Base-by-base conservation (phyloP, 1,139 yeast genomes). In the Nematodospora anomalae region DNA sequence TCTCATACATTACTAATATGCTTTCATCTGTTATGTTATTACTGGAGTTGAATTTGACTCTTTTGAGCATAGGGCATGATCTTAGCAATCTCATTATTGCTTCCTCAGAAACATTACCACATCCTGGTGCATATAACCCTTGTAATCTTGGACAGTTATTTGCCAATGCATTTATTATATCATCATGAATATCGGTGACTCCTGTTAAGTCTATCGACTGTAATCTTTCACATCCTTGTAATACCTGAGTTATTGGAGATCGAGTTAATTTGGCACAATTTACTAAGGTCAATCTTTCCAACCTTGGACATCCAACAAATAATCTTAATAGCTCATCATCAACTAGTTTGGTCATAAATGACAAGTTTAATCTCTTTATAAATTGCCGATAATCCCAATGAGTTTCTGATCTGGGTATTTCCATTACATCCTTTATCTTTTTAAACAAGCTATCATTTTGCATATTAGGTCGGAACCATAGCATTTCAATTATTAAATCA, bases 181-280 rank as follows among this genome's bases (percentile, higher is more conserved):
- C 79, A 62, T 90, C 96, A 43, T 71, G 76, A 36, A 71, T 67
- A 46, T 74, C 79, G 28, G 72, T 73, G n/a, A 88, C 83, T n/a
- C 94, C 92, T 0, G 96, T 83, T 50, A 92, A 72, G 62, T 92
- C 98, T 34, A 92, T 83, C 28, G 95, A 85, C 57, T 87, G 95
- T 41, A 92, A 64, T 46, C 79, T 72, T 43, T 73, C 74, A 59
- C 96, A 88, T 24, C 79, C 77, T 37, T 67, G 57, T 31, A 90
- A 61, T 8, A 89, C 79, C 3, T 67, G 64, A 3, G 84, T 71
- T 25, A 90, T 76, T 7, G 90, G 80, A 3, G 41, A 52, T 45
- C 83, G 80, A 0, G 87, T 65, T 25, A 90, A 62, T 44, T 76
- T 73, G 12, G 80, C 72, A 58, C 97, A 90, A 51, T 83, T 85